Conservation (phyloP, 106 monocot genomes). For the Dioscorea dumetorum region DNA sequence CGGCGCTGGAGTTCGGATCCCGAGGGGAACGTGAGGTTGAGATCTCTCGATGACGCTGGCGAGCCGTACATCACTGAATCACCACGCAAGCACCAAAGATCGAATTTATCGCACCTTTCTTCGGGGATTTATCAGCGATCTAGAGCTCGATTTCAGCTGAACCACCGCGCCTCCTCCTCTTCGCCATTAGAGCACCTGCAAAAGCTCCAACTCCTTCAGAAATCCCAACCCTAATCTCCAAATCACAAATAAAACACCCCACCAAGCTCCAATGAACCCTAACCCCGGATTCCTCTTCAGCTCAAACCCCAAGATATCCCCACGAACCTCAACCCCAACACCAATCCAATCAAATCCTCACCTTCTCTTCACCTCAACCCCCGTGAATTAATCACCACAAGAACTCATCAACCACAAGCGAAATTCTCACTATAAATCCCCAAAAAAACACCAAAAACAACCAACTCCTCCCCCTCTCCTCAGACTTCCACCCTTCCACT, state of each 20-base stretch:
- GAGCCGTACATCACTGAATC: conserved; percentile 55
- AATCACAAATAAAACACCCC: no score
- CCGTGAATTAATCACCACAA: background rate
- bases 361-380: background rate
- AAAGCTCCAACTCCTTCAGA: background rate
- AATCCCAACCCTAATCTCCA: no score
- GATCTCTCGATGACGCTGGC: conserved; percentile 40
- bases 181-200: conserved; percentile 12
- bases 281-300: no score
- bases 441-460: background rate
- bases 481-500: conserved; percentile 9
- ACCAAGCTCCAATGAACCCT: no score
- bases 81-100: no score
- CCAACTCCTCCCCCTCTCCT: conserved; percentile 3
- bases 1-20: conserved; percentile 25
- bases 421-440: conserved; percentile 3
- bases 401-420: background rate
- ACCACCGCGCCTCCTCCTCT: conserved; percentile 20
- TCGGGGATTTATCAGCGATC: no score
- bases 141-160: background rate
- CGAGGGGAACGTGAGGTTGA: conserved; percentile 40
- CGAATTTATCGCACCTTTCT: no score
- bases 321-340: background rate
- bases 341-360: background rate
- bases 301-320: no score